Evolutionary conservation across 164 flowering plant species (phyloP), one percentile per base, ranked within the genome.

Genomic region (Magnolia sinica): DNA sequence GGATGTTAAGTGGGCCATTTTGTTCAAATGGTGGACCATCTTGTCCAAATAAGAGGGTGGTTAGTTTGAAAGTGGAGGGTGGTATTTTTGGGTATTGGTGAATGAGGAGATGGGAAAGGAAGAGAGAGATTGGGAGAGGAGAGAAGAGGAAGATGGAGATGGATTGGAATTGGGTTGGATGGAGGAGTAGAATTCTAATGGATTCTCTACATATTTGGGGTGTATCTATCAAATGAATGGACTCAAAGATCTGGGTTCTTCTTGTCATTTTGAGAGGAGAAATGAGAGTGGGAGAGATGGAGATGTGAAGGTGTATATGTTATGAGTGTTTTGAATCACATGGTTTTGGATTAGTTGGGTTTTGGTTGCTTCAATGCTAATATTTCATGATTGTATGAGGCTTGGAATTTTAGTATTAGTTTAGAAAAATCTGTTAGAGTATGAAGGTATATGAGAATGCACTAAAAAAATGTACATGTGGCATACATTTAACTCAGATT

Each of bases 131-230:
- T 59, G 86, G 77, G 24, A 83, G 76, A 31, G 88, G 88, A 16
- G 88, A 82, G 81, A 80, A 82, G 69, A 83, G 76, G 78, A 81
- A 83, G 77, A 83, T 74, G 18, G 84, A 83, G 68, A 83, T 83
- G 51, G 83, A 83, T 45, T 85, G 83, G 75, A 83, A 85, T 24
- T 77, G 83, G 65, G 83, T 82, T 69, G 82, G 80, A 75, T 82
- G 85, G 67, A 73, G 78, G 73, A 83, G 81, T 16, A 85, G 16
- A n/a, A 85, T n/a, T 70, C 88, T 80, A 14, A 83, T 75, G 58
- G 86, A 76, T 73, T 83, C 86, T 72, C 83, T 79, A 68, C 77
- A 78, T 61, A 83, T 77, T 61, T 85, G 80, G 61, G 76, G 66
- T 61, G 82, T 77, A 52, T 66, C 80, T 78, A 83, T 79, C 72